Conservation (phyloP, 2,329 filamentous ascomycete genomes). For the Blastomyces emzantsi region DNA sequence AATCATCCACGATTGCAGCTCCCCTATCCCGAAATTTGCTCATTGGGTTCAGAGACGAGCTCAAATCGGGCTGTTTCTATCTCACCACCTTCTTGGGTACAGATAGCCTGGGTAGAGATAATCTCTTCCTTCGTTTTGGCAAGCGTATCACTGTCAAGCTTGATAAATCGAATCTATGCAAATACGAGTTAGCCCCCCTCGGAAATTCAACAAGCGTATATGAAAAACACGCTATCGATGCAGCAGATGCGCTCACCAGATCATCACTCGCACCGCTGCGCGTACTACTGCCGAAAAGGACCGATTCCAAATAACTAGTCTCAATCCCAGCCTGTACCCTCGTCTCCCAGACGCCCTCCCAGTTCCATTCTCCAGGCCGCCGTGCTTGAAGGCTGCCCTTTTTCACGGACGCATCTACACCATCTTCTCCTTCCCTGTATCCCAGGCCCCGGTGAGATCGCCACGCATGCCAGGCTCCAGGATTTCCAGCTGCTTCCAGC, state of each 20-base stretch:
- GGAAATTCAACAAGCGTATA: background rate
- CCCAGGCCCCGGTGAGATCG: constrained; percentile 53
- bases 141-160: constrained; percentile 28
- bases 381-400: constrained; percentile 41
- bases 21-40: background rate
- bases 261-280: constrained; percentile 52
- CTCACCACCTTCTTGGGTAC: constrained; percentile 15
- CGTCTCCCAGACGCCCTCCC: constrained; percentile 95
- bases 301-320: constrained; percentile 66
- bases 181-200: constrained; percentile 6
- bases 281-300: constrained; percentile 61
- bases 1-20: background rate
- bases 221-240: background rate
- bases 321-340: constrained; percentile 72
- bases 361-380: constrained; percentile 83
- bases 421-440: constrained; percentile 16
- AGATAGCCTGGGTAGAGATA: constrained; percentile 26
- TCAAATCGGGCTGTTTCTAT: background rate
- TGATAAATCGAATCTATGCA: constrained; percentile 33
- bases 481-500: constrained; percentile 74
- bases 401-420: constrained; percentile 25
- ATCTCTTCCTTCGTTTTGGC: constrained; percentile 31
- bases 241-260: constrained; percentile 48
- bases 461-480: constrained; percentile 93
- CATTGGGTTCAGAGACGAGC: too few relatives aligned